phyloP scores from a whole-genome alignment of 352 stramenopile species.

The Phytophthora sp. region DNA sequence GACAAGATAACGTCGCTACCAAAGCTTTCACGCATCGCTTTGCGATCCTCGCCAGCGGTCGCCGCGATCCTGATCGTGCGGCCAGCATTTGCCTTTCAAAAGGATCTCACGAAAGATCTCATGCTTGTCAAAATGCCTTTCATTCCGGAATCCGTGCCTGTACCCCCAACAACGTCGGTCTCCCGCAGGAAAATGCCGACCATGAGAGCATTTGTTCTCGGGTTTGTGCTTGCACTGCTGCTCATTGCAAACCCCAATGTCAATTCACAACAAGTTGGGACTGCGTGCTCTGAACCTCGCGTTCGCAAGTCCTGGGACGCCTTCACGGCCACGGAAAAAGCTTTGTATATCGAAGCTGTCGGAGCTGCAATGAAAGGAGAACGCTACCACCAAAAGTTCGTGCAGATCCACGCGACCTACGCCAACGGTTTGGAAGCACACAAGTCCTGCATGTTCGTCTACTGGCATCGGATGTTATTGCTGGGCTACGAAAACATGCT shows the following conservation, averaged over 20 bases:
- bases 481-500: slow-evolving; percentile 82
- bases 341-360: slow-evolving; percentile 46
- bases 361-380: slow-evolving; percentile 40
- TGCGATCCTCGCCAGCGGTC: neutral
- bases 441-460: slow-evolving; percentile 68
- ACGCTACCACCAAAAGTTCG: slow-evolving; percentile 56
- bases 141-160: neutral
- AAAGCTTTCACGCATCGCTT: neutral
- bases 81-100: neutral
- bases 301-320: slow-evolving; percentile 57
- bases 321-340: slow-evolving; percentile 44
- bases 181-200: neutral
- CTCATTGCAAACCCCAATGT: neutral
- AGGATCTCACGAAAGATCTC: neutral
- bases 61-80: neutral
- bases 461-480: slow-evolving; percentile 73
- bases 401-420: slow-evolving; percentile 61
- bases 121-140: neutral
- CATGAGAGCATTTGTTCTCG: neutral
- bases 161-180: no score
- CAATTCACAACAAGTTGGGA: slow-evolving; percentile 29
- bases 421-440: slow-evolving; percentile 55
- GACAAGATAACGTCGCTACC: neutral
- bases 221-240: neutral
- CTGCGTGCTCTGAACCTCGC: slow-evolving; percentile 35